Base-by-base conservation (phyloP, 495 filamentous ascomycete genomes). In the Trichoderma reesei region DNA sequence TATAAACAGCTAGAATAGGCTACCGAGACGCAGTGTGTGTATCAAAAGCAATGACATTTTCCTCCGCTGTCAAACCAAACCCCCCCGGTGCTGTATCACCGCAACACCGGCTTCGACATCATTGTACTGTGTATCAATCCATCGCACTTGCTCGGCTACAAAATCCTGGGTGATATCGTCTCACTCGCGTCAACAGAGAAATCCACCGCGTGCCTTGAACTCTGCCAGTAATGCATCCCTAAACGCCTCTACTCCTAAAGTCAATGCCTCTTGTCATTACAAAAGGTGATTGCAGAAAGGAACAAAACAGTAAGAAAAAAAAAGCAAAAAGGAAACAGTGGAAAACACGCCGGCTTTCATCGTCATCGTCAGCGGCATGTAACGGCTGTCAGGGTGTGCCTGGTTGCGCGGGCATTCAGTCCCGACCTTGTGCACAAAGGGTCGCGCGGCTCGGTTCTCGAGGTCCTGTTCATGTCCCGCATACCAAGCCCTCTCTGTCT, bases 401-500 rank as follows among this genome's bases (percentile, higher is more conserved):
- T 16, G 44, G 20, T 3, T 46, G 44, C 44, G 26, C 31, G 16
- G 51, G 34, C 51, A 56, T 56, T 56, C 31, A 56, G 31, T 56
- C 31, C 31, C 51, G 16, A n/a, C 51, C 51, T 56, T 51, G 26
- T 26, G 11, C 20, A 56, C n/a, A 56, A 56, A 31, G 26, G 51
- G 8, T 33, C 31, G 20, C 20, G 51, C 18, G 51, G 51, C 51
- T 56, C 51, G 51, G 51, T 33, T 56, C 51, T 9, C n/a, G 51
- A 56, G 51, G 51, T 34, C 51, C 31, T 56, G 51, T 56, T 56
- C 51, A 56, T 56, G 51, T 56, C 51, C 51, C 51, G 51, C 51
- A 56, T 56, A 56, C 51, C 51, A 56, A 56, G 51, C 51, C 51
- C 51, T 34, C 51, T 56, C 20, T 56, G 8, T 2, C 20, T 34